Evolutionary conservation across 192 early-diverging fungal genomes (phyloP), one percentile per base, ranked within the genome.

Genomic region (Umbelopsis isabellina): DNA sequence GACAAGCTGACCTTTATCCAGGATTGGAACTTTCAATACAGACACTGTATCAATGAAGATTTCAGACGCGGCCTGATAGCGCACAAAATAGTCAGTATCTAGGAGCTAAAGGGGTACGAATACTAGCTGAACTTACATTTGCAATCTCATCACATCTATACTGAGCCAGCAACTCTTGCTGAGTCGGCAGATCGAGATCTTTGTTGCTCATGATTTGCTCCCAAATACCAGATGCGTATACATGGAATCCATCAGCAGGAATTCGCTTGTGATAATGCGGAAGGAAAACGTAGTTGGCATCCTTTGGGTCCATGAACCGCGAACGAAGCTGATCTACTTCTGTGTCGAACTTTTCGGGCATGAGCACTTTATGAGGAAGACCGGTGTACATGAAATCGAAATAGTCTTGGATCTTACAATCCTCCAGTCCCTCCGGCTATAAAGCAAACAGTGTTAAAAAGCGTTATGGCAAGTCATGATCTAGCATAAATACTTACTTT

Each of bases 121-220:
- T 27, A 20, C 53, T 10, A 10, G 23, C 18, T 25, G 30, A 20
- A 74, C 66, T 70, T 77, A 84, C 85, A 10, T 79, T 87, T 30
- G 92, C 88, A 77, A 99, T 98, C 79, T 99, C 98, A 65, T 99
- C 98, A 77, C 98, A 99, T 52, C 98, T 91, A 80, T 94, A 98
- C 84, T 98, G 96, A 30, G 98, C 98, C 55, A 99, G 86, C 51
- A 99, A 79, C 78, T 98, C 93, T 83, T 98, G 97, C 76, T 99
- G 98, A 6, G 97, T 98, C 5, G 98, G 98, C 44, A 99, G 84
- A 84, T 99, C 98, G 67, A 99, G 83, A 70, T 99, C 98, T 68
- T 92, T 91, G 82, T 97, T 98, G 79, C 90, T 88, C 67, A 93
- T 84, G 49, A 99, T 96, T 82, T 96, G 95, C 58, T 95, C 95